Evolutionary conservation across 176 grass and related monocot genomes (phyloP), one percentile per base, ranked within the genome.

Genomic region (Oropetium thomaeum): DNA sequence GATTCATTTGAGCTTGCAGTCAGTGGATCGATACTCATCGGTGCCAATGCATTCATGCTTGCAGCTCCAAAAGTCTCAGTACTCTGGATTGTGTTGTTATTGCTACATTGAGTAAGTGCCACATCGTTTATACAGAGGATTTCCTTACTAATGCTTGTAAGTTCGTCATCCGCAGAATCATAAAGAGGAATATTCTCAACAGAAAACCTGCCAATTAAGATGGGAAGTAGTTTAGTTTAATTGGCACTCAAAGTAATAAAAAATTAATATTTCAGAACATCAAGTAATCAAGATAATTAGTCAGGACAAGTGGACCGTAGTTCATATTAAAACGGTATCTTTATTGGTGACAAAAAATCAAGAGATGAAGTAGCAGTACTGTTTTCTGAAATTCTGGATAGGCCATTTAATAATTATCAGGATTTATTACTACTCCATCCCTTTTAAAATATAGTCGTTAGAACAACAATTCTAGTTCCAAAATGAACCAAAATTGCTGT

Each of bases 101-200:
- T 78, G 53, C 62, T 60, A 27, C 49, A 79, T 55, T 73, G 52
- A 44, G 37, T 55, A 76, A 69, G 54, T 45, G 32, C 3, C 13
- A 29, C 65, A 69, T 53, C 52, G 63, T 67, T 87, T 81, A 70
- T 28, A 70, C 86, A 72, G 29, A 84, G 61, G 57, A 92, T 90
- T 58, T 76, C 84, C 60, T 82, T 87, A 65, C 70, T 84, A 79
- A 83, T 68, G 69, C 90, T 92, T 35, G 79, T 84, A 57, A 80
- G 96, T 71, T 84, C 87, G 11, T 99, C 96, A 70, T 99, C 96
- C 49, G 90, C 79, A 76, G 96, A 99, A 87, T 99, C 96, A 86
- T 99, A 99, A 48, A 99, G 87, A 65, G 91, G 96, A 54, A 99
- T 81, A 86, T 99, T 95, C 74, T 99, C 96, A 86, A 99, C 91